Base-by-base conservation (phyloP, 163 green algal species). In the Prototheca stagnorum region DNA sequence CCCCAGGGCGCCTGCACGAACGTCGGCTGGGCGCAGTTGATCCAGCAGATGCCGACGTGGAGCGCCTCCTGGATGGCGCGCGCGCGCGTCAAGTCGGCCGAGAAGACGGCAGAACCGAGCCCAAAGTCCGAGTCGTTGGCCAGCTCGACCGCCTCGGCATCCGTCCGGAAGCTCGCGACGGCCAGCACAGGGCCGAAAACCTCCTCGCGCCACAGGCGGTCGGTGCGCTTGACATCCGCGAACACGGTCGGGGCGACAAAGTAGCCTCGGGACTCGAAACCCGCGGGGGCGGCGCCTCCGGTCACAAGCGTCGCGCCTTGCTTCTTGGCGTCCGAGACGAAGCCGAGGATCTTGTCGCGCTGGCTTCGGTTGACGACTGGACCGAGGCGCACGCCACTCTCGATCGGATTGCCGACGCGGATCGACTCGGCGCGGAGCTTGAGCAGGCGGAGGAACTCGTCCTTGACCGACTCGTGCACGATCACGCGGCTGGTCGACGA, bases 21-120 rank as follows among this genome's bases (percentile, higher is more conserved):
- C 65, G 71, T 85, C 15, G 82, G 82, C 71, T 93, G 82, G 14
- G 61, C 74, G 71, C 82, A 93, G 76, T 92, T 91, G 41, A 91
- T 56, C 82, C 82, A 93, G 39, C 79, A 64, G 44, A 92, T 86
- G 51, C 82, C 82, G 16, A 44, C 64, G 60, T 89, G 73, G 49
- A 89, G 55, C 2, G 54, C 73, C 51, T 78, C 67, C 3, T 66
- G 62, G 51, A 89, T 72, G 0, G 75, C 55, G 36, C 25, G 49
- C 47, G 41, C 62, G 27, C 44, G 53, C 46, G 65, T 50, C 15
- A 61, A 26, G 54, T 85, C 73, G 5, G 53, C 62, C 20, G 51
- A 73, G 57, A 86, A 81, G 28, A 88, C 67, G 17, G 70, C 72
- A 5, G 64, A 72, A 34, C 52, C 59, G 36, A 92, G 70, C 2